A percentile compares a stretch with the other conserved stretches of the same genome.
Conservation (phyloP, 768 basidiomycete genomes). For the Goffeauzyma gilvescens region DNA sequence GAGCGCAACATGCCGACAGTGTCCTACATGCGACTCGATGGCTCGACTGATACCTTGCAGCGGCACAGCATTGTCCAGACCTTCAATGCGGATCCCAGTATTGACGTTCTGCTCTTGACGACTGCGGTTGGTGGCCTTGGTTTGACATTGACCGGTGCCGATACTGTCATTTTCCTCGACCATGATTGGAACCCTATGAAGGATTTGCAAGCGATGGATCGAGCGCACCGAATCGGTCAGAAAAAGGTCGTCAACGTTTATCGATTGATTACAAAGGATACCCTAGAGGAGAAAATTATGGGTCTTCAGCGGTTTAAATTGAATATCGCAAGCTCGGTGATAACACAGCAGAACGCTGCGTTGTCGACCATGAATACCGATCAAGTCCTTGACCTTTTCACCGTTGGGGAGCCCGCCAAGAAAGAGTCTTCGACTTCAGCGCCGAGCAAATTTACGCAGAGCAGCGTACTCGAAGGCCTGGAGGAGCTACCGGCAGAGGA, state of each 20-base stretch:
- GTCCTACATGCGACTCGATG: conserved; percentile 96
- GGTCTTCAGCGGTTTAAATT: conserved; percentile 97
- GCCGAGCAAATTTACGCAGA: no score
- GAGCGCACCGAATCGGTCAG: conserved; percentile 93
- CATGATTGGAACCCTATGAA: conserved; percentile 99
- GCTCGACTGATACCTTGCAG: conserved; percentile 73
- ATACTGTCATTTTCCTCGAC: conserved; percentile 97
- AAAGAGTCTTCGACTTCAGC: no score
- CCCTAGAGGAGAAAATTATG: conserved; percentile 98
- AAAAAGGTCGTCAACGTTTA: conserved; percentile 99
- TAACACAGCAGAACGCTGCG: conserved; percentile 92
- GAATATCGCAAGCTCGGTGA: conserved; percentile 89
- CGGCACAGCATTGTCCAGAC: conserved; percentile 94
- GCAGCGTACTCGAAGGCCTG: conserved; percentile 57
- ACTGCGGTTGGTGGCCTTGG: conserved; percentile 95
- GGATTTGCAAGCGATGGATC: conserved; percentile 97
- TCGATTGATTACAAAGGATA: conserved; percentile 87
- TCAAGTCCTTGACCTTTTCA: conserved; percentile 85
- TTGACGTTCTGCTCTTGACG: conserved; percentile 84
- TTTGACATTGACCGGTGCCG: conserved; percentile 86
- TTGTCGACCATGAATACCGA: conserved; percentile 92
- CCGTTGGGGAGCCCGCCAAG: no score
- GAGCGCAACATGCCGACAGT: conserved; percentile 80
- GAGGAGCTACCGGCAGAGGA: conserved; percentile 83
- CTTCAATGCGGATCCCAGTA: conserved; percentile 92